Conservation (phyloP, 163 green algal genomes). For the Scenedesmus sp. region DNA sequence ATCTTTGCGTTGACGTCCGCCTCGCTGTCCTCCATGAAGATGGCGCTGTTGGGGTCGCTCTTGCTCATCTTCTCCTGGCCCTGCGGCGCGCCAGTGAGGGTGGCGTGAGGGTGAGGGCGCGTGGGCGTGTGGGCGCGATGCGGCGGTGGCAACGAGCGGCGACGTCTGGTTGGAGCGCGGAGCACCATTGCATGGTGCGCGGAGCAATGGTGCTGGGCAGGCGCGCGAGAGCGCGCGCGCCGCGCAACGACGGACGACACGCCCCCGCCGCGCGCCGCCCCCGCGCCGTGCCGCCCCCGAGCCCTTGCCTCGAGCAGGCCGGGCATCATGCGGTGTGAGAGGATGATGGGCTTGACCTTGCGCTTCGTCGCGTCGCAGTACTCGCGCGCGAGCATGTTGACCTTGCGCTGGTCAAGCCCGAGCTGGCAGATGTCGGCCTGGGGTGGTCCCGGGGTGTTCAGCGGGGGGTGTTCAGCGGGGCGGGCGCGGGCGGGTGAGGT, state of each 20-base stretch:
- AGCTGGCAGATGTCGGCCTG: constrained; percentile 99
- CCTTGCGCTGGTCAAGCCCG: constrained; percentile 98
- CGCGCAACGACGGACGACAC: no score
- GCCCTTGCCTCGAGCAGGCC: constrained; percentile 73
- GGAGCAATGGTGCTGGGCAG: no score
- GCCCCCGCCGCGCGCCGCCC: neutral
- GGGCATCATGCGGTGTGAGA: constrained; percentile 94
- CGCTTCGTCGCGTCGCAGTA: constrained; percentile 97
- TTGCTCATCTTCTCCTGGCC: constrained; percentile 99
- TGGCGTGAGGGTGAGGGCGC: no score
- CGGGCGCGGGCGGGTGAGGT: no score
- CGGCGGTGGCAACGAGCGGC: no score
- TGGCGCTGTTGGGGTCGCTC: constrained; percentile 95
- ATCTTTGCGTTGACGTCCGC: constrained; percentile 97
- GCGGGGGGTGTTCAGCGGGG: neutral
- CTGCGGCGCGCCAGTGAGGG: constrained; percentile 57
- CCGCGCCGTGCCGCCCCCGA: neutral
- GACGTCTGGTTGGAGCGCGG: no score
- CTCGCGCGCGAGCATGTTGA: constrained; percentile 99
- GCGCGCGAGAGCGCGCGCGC: neutral
- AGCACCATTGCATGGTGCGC: no score
- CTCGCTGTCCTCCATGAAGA: constrained; percentile 99
- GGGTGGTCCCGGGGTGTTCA: no score
- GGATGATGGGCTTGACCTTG: constrained; percentile 97
- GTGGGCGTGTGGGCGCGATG: no score